Conservation (phyloP, 768 basidiomycete genomes). For the Holtermanniella nyarrowii region DNA sequence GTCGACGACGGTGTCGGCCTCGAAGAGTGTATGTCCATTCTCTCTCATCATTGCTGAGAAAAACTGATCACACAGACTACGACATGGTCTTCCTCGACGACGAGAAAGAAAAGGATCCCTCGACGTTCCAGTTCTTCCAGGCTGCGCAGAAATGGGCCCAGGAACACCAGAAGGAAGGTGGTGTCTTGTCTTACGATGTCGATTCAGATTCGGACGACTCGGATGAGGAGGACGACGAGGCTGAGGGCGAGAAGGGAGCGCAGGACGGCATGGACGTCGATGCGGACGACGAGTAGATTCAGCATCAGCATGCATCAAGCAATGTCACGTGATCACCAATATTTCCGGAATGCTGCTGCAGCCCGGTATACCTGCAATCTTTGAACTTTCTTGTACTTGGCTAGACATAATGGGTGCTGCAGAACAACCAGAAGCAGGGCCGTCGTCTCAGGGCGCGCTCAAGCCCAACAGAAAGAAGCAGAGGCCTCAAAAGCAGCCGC, state of each 20-base stretch:
- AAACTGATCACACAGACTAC: conserved; percentile 55
- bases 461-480: conserved; percentile 4
- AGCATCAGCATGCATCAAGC: conserved; percentile 1
- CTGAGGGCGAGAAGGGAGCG: background rate
- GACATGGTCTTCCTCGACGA: conserved; percentile 94
- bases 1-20: conserved; percentile 67
- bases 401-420: background rate
- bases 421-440: background rate
- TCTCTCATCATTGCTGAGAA: background rate
- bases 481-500: conserved; percentile 7
- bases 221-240: conserved; percentile 13
- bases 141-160: conserved; percentile 79
- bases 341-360: background rate
- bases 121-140: conserved; percentile 89
- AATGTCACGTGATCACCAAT: conserved; percentile 3
- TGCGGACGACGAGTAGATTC: background rate
- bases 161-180: conserved; percentile 21
- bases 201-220: conserved; percentile 35
- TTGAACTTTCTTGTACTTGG: conserved; percentile 7
- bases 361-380: conserved; percentile 10
- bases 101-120: conserved; percentile 83
- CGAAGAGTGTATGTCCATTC: conserved; percentile 53
- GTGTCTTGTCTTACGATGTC: conserved; percentile 32
- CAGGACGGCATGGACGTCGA: conserved; percentile 1
- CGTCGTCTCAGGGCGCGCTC: background rate